phyloP scores from a whole-genome alignment of 306 rosid species.

The Pueraria montana region DNA sequence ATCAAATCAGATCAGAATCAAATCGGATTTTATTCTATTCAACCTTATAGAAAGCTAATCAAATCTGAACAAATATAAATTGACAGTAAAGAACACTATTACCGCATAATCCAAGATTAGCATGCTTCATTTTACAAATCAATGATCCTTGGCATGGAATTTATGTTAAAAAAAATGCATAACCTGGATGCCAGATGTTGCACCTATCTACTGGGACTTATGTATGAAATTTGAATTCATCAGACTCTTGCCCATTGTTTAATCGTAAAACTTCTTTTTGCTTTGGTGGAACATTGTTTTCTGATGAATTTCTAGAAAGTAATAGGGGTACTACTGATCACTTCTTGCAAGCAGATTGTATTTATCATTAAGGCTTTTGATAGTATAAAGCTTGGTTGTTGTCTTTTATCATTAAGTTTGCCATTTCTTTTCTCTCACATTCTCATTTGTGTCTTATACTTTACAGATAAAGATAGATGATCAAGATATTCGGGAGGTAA shows the following conservation, averaged over 20 bases:
- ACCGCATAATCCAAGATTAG: conserved; percentile 23
- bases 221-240: conserved; percentile 15
- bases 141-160: not conserved
- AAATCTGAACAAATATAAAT: no score
- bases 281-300: conserved; percentile 11
- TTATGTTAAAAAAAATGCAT: not conserved
- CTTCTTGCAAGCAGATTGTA: conserved; percentile 19
- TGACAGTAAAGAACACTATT: conserved; percentile 2
- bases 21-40: no score
- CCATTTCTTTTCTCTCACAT: no score
- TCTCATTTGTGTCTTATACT: no score
- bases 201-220: not conserved
- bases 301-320: conserved; percentile 18
- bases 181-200: conserved; percentile 19
- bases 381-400: no score
- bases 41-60: no score
- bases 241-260: conserved; percentile 25
- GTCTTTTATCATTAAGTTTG: no score
- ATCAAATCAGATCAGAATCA: no score
- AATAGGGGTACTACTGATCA: not conserved
- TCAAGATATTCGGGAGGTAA: conserved; percentile 84
- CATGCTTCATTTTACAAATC: conserved; percentile 18
- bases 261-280: conserved; percentile 10
- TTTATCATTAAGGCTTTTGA: conserved; percentile 26
- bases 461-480: conserved; percentile 85